Conservation (phyloP, 441 rosid genomes). For the Erysimum pusillum region DNA sequence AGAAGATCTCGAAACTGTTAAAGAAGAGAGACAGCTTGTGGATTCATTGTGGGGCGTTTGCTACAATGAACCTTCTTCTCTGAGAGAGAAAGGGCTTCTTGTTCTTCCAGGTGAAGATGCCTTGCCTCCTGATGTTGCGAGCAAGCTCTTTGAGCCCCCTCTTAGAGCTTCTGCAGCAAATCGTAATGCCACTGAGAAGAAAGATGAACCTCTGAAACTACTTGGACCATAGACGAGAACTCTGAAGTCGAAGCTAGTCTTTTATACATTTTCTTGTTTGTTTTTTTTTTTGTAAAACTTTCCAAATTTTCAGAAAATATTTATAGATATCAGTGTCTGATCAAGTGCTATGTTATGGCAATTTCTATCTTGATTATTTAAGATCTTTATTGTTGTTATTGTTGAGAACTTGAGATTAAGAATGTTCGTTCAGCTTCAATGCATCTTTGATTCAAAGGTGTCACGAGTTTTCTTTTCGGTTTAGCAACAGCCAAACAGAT, state of each 20-base stretch:
- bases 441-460: not conserved
- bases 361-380: not conserved
- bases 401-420: not conserved
- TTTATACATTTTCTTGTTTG: not conserved
- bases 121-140: slow-evolving; percentile 83
- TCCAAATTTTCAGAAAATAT: not conserved
- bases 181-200: slow-evolving; percentile 51
- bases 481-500: not conserved
- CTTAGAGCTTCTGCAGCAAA: slow-evolving; percentile 80
- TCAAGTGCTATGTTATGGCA: slow-evolving; percentile 5
- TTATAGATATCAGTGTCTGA: not conserved
- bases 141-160: slow-evolving; percentile 88
- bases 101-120: slow-evolving; percentile 85
- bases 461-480: not conserved
- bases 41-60: slow-evolving; percentile 79
- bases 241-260: slow-evolving; percentile 3
- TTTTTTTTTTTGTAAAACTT: slow-evolving; percentile 1
- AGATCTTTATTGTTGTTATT: not conserved
- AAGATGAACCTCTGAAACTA: slow-evolving; percentile 68
- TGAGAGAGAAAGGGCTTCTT: slow-evolving; percentile 80
- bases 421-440: not conserved
- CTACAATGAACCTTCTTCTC: slow-evolving; percentile 79
- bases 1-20: slow-evolving; percentile 81
- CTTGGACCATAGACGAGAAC: slow-evolving; percentile 56
- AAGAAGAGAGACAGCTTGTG: slow-evolving; percentile 88